Evolutionary conservation across 495 filamentous ascomycete genomes (phyloP).

Genomic region (Aspergillus incahuasiensis): DNA sequence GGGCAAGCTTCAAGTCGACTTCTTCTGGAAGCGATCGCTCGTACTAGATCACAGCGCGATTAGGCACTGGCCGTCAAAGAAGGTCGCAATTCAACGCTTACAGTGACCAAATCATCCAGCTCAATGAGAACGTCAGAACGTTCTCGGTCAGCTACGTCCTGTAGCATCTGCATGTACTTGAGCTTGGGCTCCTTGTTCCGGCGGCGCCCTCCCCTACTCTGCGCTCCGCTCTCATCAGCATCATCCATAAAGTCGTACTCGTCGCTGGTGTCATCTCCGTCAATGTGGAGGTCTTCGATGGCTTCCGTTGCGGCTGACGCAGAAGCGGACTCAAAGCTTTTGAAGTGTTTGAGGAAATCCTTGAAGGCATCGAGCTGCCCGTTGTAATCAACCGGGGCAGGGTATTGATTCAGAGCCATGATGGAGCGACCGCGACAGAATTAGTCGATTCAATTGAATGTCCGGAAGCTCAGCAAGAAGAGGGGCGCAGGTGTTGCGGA

Average conservation of each 20-base stretch:
- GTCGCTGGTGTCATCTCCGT: constrained; percentile 83
- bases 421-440: constrained; percentile 24
- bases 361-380: constrained; percentile 84
- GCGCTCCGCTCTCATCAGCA: constrained; percentile 50
- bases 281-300: constrained; percentile 77
- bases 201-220: constrained; percentile 35
- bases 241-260: constrained; percentile 96
- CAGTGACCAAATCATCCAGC: constrained; percentile 76
- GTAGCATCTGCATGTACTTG: constrained; percentile 90
- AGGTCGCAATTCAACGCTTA: constrained; percentile 28
- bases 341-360: constrained; percentile 83
- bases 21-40: constrained; percentile 65
- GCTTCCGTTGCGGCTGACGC: constrained; percentile 69
- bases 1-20: constrained; percentile 63
- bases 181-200: constrained; percentile 54
- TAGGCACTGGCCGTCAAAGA: background rate
- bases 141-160: constrained; percentile 78
- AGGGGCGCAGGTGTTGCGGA: constrained; percentile 15
- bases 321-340: constrained; percentile 65
- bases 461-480: constrained; percentile 6
- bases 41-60: constrained; percentile 47
- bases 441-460: constrained; percentile 16
- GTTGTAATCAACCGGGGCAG: constrained; percentile 75
- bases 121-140: constrained; percentile 75
- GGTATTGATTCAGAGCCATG: constrained; percentile 79